Evolutionary conservation across 768 basidiomycete genomes (phyloP), one percentile per base, ranked within the genome.

Genomic region (Sporobolomyces roseus): DNA sequence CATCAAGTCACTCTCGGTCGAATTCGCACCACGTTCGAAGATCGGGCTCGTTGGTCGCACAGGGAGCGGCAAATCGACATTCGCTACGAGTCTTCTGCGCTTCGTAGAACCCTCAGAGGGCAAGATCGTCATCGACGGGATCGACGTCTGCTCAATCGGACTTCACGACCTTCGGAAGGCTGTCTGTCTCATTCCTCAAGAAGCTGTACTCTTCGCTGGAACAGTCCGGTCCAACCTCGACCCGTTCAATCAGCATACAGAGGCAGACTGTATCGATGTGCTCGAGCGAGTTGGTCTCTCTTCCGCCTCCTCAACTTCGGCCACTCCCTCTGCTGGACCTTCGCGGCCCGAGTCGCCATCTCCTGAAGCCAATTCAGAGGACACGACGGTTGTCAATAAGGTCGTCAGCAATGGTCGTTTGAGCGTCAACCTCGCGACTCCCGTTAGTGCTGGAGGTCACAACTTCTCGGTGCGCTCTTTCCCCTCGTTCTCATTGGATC

Each of bases 221-320:
- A 88, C 87, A 0, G 82, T 90, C 17, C 81, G 84, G 56, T 85
- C 84, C 73, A 90, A 89, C 74, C 78, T 90, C n/a, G 88, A 90
- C 72, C 88, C 88, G 1, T 82, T 88, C 66, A 81, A 80, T 27
- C 80, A 84, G 70, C 82, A 85, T 68, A 82, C 85, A 0, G 80
- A 84, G 45, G 80, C 82, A 59, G 88, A 88, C 73, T 87, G 87
- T 74, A 75, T 84, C 71, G 85, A 86, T 65, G 86, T 86, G 23
- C 80, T 89, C 51, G 83, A 83, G 46, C 81, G 87, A n/a, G 66
- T 68, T 23, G 66, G 66, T 1, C 60, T 66, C n/a, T 59, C 65
- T 48, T 45, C 38, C 19, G 14, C 59, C 3, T 45, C 59, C 2
- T 45, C 70, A 2, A 30, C 27, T 5, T 43, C 35, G 0, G 35